phyloP scores from a whole-genome alignment of 139 green algal genomes.

The Tetratostichococcus sp. region DNA sequence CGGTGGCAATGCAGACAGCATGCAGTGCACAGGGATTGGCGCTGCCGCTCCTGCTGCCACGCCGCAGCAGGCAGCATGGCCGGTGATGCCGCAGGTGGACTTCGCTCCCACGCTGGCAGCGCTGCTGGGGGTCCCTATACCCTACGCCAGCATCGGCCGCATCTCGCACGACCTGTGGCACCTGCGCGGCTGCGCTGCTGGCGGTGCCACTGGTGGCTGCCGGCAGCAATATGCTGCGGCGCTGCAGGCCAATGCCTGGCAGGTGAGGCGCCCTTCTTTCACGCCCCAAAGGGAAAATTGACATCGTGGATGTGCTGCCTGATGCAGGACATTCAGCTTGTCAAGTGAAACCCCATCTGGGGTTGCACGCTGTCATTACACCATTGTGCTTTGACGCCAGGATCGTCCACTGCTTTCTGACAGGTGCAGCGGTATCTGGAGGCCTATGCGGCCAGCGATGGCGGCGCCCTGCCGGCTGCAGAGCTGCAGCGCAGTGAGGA shows the following conservation, averaged over 20 bases:
- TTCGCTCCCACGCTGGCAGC: conserved; percentile 75
- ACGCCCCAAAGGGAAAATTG: no score
- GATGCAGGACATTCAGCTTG: no score
- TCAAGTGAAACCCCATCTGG: no score
- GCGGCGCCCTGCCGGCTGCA: conserved; percentile 27
- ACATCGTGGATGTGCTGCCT: no score
- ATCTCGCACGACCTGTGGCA: conserved; percentile 55
- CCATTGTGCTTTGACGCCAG: no score
- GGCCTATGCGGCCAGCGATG: conserved; percentile 44
- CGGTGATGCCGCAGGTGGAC: conserved; percentile 44
- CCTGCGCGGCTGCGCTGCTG: conserved; percentile 3
- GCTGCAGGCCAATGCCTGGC: conserved; percentile 16
- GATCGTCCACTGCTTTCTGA: not conserved
- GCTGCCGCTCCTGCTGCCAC: no score
- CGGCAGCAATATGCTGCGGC: not conserved
- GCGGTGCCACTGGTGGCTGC: not conserved
- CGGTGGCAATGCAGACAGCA: no score
- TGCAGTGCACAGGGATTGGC: no score
- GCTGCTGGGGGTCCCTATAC: conserved; percentile 78
- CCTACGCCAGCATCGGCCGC: conserved; percentile 75
- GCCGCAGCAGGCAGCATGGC: no score
- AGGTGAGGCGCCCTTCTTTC: conserved; percentile 16
- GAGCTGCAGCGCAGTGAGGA: conserved; percentile 22
- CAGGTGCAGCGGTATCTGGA: conserved; percentile 71
- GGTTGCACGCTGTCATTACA: no score